Percentiles rank a stretch among this genome's conserved stretches.
phyloP scores from a whole-genome alignment of 345 rosid species.

The Tarenaya hassleriana region DNA sequence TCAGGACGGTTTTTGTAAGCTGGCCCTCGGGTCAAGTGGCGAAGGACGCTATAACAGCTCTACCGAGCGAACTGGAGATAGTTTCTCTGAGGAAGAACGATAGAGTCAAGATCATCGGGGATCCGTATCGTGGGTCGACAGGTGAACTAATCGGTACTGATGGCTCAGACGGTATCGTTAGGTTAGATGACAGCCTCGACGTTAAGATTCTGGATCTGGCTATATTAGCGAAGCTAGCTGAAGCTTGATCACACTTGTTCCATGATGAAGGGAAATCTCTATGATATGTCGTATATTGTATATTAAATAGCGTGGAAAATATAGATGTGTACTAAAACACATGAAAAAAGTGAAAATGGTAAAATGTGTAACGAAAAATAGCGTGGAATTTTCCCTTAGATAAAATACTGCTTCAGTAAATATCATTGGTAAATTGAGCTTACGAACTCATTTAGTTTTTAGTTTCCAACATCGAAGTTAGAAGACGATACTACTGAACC shows the following conservation, averaged over 20 bases:
- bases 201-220: conserved; percentile 82
- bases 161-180: conserved; percentile 82
- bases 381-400: no score
- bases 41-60: conserved; percentile 42
- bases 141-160: conserved; percentile 93
- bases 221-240: conserved; percentile 56
- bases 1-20: conserved; percentile 83
- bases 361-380: no score
- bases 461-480: conserved; percentile 1
- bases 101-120: conserved; percentile 82
- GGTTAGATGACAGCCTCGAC: conserved; percentile 75
- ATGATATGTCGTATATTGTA: no score
- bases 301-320: no score
- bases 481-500: conserved; percentile 13
- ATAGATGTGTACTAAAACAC: no score
- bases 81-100: conserved; percentile 74
- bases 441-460: no score
- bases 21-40: conserved; percentile 55
- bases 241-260: conserved; percentile 2
- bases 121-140: conserved; percentile 64
- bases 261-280: no score
- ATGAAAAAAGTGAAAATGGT: no score
- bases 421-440: no score
- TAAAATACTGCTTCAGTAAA: no score
- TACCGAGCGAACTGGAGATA: conserved; percentile 52